phyloP scores from a whole-genome alignment of 345 rosid genomes.

The Cardiospermum halicacabum region DNA sequence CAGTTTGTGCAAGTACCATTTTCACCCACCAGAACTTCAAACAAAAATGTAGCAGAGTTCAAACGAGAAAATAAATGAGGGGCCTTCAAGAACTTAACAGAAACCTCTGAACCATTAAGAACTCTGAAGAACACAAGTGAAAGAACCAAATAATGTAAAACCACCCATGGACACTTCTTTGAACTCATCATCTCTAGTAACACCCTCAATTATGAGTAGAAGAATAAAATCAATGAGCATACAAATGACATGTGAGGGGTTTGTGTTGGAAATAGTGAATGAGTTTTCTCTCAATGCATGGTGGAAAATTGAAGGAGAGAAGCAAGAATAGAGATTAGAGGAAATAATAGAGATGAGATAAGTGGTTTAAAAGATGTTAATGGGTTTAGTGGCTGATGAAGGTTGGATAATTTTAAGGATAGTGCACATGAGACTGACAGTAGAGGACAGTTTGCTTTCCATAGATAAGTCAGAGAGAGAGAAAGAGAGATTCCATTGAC shows the following conservation, averaged over 20 bases:
- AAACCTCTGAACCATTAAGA: constrained; percentile 32
- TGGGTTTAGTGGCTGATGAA: constrained; percentile 22
- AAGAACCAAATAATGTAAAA: constrained; percentile 37
- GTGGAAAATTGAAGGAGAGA: constrained; percentile 7
- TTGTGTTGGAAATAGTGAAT: neutral
- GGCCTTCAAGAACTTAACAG: constrained; percentile 60
- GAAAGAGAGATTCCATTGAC: constrained; percentile 7
- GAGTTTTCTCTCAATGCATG: constrained; percentile 12
- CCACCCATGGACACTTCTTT: constrained; percentile 29
- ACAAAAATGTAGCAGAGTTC: constrained; percentile 60
- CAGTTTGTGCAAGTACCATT: constrained; percentile 53
- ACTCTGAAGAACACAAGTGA: constrained; percentile 29
- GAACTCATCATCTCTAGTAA: constrained; percentile 32
- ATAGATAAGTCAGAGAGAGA: constrained; percentile 32
- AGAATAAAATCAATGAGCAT: constrained; percentile 8
- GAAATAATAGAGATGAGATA: constrained; percentile 10
- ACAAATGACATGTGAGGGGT: constrained; percentile 12
- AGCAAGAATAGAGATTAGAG: constrained; percentile 5
- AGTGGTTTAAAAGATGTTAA: constrained; percentile 15
- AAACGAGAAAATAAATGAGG: constrained; percentile 57
- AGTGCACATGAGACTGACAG: constrained; percentile 37
- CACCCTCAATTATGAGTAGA: constrained; percentile 6
- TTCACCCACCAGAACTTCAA: constrained; percentile 46
- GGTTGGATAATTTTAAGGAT: constrained; percentile 23
- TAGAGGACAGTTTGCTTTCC: constrained; percentile 16